Conservation (phyloP, 176 grass and related monocot genomes). For the Pontederia paniculata region DNA sequence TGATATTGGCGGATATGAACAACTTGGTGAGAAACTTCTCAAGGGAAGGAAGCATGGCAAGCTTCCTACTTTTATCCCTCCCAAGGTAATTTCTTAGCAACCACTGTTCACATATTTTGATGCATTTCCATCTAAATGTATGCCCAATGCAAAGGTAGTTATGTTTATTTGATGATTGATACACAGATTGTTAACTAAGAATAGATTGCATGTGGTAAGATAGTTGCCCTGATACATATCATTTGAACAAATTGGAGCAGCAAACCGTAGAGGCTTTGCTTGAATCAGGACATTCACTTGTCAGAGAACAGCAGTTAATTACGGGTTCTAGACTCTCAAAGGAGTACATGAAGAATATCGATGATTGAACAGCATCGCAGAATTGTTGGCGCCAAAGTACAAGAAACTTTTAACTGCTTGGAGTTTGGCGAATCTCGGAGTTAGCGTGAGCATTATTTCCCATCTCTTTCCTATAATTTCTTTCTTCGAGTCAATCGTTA, state of each 20-base stretch:
- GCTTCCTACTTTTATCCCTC: constrained; percentile 79
- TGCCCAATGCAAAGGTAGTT: too few relatives aligned
- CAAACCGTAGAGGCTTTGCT: constrained; percentile 65
- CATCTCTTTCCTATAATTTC: too few relatives aligned
- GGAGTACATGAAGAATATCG: constrained; percentile 87
- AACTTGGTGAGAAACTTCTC: constrained; percentile 67
- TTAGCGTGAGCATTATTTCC: too few relatives aligned
- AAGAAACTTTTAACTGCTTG: too few relatives aligned
- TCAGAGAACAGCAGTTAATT: constrained; percentile 70
- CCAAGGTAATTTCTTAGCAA: constrained; percentile 47
- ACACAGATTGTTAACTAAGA: too few relatives aligned
- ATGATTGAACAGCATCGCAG: constrained; percentile 26
- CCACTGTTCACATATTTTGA: too few relatives aligned
- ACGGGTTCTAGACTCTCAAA: constrained; percentile 70
- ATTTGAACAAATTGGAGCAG: constrained; percentile 16
- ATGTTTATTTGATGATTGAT: too few relatives aligned
- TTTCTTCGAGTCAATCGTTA: too few relatives aligned
- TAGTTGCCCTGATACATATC: neutral
- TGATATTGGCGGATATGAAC: constrained; percentile 71
- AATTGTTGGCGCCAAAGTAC: neutral
- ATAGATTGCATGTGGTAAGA: neutral
- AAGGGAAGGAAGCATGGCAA: constrained; percentile 51
- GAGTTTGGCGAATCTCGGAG: too few relatives aligned
- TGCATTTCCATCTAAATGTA: too few relatives aligned
- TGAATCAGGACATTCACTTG: constrained; percentile 49